These are phyloP conservation scores for Populus davidiana DNA, from an alignment of 345 rosid genomes.

Conservation along the genomic window DNA sequence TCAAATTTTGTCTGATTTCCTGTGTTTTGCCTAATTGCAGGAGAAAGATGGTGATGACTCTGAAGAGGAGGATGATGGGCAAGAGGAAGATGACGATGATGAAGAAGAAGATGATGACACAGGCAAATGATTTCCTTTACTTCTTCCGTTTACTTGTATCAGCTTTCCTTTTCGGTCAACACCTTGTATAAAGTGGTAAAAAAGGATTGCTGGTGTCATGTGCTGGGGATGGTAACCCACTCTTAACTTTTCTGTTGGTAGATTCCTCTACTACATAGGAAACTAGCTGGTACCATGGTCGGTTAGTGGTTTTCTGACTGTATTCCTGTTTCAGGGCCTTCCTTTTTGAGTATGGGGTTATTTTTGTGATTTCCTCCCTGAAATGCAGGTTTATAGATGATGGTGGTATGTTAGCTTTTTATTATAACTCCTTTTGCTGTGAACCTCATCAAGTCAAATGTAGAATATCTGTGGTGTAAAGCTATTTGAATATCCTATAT, in stretches of 20 bases:
- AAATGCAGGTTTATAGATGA: slow-evolving; percentile 14
- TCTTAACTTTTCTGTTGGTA: slow-evolving; percentile 16
- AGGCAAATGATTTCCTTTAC: slow-evolving; percentile 24
- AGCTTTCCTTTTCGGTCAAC: slow-evolving; percentile 17
- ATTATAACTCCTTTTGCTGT: background rate
- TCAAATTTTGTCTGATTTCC: background rate
- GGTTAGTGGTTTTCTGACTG: slow-evolving; percentile 16
- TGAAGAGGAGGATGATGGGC: slow-evolving; percentile 51
- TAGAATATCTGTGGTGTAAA: slow-evolving; percentile 11
- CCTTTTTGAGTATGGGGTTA: slow-evolving; percentile 4
- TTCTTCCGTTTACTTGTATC: background rate
- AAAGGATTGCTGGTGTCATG: slow-evolving; percentile 25
- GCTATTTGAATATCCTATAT: background rate
- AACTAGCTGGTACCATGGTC: slow-evolving; percentile 17
- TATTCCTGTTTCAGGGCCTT: slow-evolving; percentile 14
- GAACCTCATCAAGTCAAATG: background rate
- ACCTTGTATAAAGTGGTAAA: slow-evolving; percentile 38
- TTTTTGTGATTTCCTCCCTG: slow-evolving; percentile 18
- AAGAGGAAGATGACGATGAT: slow-evolving; percentile 31
- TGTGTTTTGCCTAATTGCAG: slow-evolving; percentile 25
- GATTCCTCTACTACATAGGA: slow-evolving; percentile 23
- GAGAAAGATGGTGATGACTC: slow-evolving; percentile 53
- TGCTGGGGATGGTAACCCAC: slow-evolving; percentile 23
- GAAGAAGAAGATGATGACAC: slow-evolving; percentile 27
- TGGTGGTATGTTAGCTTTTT: slow-evolving; percentile 6